Evolutionary conservation across 768 basidiomycete genomes (phyloP).

Genomic region (Mycena leptocephala): DNA sequence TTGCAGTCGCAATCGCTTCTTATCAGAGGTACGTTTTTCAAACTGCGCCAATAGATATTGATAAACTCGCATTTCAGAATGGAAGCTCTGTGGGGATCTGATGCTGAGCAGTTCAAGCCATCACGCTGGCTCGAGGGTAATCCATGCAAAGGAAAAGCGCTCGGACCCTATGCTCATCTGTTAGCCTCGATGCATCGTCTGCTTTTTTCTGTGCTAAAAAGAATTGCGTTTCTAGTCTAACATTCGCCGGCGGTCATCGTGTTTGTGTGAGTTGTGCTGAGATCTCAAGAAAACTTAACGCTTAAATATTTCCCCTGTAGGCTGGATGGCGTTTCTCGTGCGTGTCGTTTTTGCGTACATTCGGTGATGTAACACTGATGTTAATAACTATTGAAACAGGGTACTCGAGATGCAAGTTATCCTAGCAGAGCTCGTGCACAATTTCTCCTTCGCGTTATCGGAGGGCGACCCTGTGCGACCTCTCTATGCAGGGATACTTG

Average conservation of each 20-base stretch:
- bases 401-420: constrained; percentile 29
- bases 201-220: background rate
- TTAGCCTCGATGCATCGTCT: background rate
- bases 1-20: constrained; percentile 52
- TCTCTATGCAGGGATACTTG: constrained; percentile 23
- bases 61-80: background rate
- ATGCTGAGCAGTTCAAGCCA: constrained; percentile 59
- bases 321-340: constrained; percentile 19
- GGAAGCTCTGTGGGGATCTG: constrained; percentile 56
- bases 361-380: background rate
- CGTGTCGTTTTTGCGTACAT: constrained; percentile 27
- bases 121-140: constrained; percentile 60
- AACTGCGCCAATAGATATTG: background rate
- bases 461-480: constrained; percentile 17
- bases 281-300: background rate
- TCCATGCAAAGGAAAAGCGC: constrained; percentile 19
- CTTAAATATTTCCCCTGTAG: background rate
- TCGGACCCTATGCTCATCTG: constrained; percentile 36
- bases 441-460: constrained; percentile 22
- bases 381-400: background rate
- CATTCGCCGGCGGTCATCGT: constrained; percentile 26
- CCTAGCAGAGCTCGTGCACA: constrained; percentile 18
- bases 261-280: constrained; percentile 15
- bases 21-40: constrained; percentile 49
- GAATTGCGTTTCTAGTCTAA: background rate